Base-by-base conservation (phyloP, 345 rosid genomes). In the Eucalyptus tenuipes region DNA sequence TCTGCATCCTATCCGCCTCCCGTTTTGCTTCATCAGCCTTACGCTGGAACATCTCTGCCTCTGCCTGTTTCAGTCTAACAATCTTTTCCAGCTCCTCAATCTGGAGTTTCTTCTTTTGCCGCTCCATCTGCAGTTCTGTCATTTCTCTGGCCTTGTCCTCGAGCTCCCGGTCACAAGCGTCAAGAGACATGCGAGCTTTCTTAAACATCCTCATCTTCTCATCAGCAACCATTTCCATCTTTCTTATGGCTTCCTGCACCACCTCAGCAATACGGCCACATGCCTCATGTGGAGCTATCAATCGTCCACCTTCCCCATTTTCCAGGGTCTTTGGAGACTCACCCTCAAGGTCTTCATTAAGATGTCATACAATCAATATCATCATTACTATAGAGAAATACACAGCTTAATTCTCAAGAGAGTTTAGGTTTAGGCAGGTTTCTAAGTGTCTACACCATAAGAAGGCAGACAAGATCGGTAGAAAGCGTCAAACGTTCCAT, bases 221-320 rank as follows among this genome's bases (percentile, higher is more conserved):
- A 89, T 98, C 98, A 7, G 99, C 96, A 89, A 97, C 99, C 97
- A 98, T 94, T 91, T 96, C 99, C 99, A 97, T 96, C 92, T 98
- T 98, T 94, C 94, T 94, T 88, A 98, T 92, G 87, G 99, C 98
- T 90, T 98, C 99, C 88, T 96, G 95, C 55, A 97, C 99, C 90
- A 97, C 99, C 37, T 97, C 99, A 79, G 99, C 98, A 33, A 98
- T 95, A 89, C 96, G 94, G 94, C 95, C 96, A 93, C 99, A 96
- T 57, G 99, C 99, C 88, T 98, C 99, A 84, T 95, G 98, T 4
- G 99, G 99, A 79, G 99, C 99, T 89, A 97, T 93, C 89, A 93
- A 90, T 85, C 98, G 93, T 71, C 96, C 97, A 87, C 94, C 94
- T 88, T 98, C 98, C 81, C 95, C 98, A 50, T 94, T 97, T 89